These are phyloP conservation scores for Fusarium mundagurra DNA, from an alignment of 2,329 filamentous ascomycete species.

Conservation along the genomic window DNA sequence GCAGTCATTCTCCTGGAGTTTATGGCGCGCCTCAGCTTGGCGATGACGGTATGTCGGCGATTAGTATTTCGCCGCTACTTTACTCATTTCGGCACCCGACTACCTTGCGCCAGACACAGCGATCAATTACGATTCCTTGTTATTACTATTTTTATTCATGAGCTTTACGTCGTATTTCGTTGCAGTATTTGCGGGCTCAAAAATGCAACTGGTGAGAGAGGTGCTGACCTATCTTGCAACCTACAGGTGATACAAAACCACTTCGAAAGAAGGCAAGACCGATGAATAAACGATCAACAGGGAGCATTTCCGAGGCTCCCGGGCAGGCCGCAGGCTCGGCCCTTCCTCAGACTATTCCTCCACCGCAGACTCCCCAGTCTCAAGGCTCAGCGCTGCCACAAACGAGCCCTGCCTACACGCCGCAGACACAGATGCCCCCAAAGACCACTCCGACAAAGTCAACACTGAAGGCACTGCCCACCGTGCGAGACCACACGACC, in stretches of 20 bases:
- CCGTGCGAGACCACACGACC: slow-evolving; percentile 95
- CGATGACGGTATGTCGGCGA: slow-evolving; percentile 76
- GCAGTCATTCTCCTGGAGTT: slow-evolving; percentile 78
- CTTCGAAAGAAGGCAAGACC: slow-evolving; percentile 67
- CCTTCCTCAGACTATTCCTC: slow-evolving; percentile 51
- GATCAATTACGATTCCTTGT: slow-evolving; percentile 21
- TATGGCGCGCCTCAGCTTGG: slow-evolving; percentile 64
- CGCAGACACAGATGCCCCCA: slow-evolving; percentile 66
- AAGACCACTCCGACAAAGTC: slow-evolving; percentile 84
- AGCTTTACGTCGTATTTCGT: slow-evolving; percentile 45
- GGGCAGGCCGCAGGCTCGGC: slow-evolving; percentile 61
- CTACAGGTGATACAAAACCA: slow-evolving; percentile 59
- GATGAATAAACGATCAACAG: slow-evolving; percentile 67
- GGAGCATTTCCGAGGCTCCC: slow-evolving; percentile 65
- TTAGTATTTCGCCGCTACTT: slow-evolving; percentile 50
- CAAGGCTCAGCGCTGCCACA: slow-evolving; percentile 59
- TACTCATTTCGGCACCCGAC: slow-evolving; percentile 42
- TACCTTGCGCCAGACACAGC: slow-evolving; percentile 27
- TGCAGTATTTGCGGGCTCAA: neutral
- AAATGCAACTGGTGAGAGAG: neutral
- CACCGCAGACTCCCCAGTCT: slow-evolving; percentile 66
- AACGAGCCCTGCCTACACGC: slow-evolving; percentile 51
- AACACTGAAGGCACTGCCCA: slow-evolving; percentile 92
- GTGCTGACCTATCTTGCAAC: slow-evolving; percentile 45
- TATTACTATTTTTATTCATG: slow-evolving; percentile 43